Conservation (phyloP, 306 rosid genomes). For the Trifolium subterraneum region DNA sequence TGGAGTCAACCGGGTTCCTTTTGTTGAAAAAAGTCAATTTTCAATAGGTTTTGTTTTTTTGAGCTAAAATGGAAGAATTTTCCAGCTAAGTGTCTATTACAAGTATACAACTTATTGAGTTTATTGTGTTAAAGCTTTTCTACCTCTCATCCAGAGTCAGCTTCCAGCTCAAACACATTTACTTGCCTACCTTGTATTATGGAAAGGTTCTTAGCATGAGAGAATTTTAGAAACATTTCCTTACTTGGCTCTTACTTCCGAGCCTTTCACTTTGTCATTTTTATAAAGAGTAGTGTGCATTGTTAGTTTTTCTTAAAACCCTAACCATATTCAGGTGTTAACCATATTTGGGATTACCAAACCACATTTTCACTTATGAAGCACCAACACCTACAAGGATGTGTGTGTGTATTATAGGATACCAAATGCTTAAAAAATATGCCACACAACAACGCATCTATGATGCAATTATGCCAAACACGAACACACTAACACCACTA, state of each 20-base stretch:
- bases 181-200: background rate
- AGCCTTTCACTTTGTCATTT: background rate
- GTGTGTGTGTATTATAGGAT: no score
- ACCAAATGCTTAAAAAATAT: no score
- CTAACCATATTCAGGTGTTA: background rate
- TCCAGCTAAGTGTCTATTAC: slow-evolving; percentile 5
- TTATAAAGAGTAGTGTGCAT: background rate
- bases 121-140: slow-evolving; percentile 1
- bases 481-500: no score
- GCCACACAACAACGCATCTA: no score
- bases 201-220: background rate
- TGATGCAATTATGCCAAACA: no score
- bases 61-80: slow-evolving; percentile 28
- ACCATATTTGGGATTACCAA: background rate
- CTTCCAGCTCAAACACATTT: slow-evolving; percentile 22
- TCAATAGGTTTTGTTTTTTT: slow-evolving; percentile 1
- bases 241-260: slow-evolving; percentile 10
- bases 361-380: background rate
- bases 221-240: background rate
- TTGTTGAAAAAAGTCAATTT: background rate
- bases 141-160: background rate
- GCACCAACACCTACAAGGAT: background rate
- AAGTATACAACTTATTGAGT: slow-evolving; percentile 8
- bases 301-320: background rate
- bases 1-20: slow-evolving; percentile 16